phyloP scores from a whole-genome alignment of 345 rosid genomes.

The Salix suchowensis region DNA sequence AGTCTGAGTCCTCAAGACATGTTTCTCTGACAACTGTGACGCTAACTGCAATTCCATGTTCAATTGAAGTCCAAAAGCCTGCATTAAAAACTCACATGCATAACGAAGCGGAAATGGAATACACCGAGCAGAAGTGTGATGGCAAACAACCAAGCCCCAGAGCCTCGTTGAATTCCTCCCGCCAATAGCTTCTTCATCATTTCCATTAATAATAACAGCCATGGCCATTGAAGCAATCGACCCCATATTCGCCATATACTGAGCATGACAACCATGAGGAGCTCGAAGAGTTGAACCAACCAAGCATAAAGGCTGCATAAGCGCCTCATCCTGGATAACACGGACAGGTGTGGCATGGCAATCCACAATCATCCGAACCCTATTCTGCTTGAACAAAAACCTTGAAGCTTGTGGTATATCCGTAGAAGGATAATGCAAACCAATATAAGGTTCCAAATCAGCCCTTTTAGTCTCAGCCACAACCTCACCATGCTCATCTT shows the following conservation, averaged over 20 bases:
- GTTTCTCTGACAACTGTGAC: conserved; percentile 81
- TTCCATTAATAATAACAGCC: conserved; percentile 91
- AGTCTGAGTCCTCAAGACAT: conserved; percentile 84
- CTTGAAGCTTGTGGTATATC: conserved; percentile 97
- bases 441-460: conserved; percentile 86
- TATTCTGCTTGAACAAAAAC: conserved; percentile 89
- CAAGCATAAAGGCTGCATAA: conserved; percentile 82
- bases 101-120: conserved; percentile 91
- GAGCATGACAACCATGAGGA: conserved; percentile 94
- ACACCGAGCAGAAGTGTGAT: conserved; percentile 86
- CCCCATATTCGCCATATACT: conserved; percentile 97
- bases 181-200: conserved; percentile 63
- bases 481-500: conserved; percentile 99
- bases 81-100: conserved; percentile 98
- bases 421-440: conserved; percentile 93
- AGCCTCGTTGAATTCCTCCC: conserved; percentile 73
- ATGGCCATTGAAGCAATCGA: conserved; percentile 77
- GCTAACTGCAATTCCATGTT: conserved; percentile 98
- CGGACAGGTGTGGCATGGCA: conserved; percentile 61
- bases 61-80: conserved; percentile 91
- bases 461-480: conserved; percentile 80
- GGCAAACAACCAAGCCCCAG: conserved; percentile 99
- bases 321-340: conserved; percentile 68
- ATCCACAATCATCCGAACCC: conserved; percentile 95
- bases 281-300: conserved; percentile 98